phyloP scores from a whole-genome alignment of 2,329 filamentous ascomycete genomes.

The Fusarium virguliforme region DNA sequence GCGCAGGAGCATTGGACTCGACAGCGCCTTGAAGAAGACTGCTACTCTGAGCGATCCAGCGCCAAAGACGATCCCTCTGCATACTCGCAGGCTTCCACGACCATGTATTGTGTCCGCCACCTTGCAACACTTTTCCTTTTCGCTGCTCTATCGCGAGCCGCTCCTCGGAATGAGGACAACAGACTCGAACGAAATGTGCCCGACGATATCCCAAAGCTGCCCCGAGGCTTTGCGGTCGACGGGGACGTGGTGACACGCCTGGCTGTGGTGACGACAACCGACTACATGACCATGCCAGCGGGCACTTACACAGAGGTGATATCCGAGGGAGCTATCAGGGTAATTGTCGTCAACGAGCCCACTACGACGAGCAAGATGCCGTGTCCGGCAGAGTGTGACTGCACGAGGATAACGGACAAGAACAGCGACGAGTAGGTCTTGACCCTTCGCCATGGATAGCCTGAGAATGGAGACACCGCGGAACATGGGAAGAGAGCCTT shows the following conservation, averaged over 20 bases:
- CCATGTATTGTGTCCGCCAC: conserved; percentile 12
- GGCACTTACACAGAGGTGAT: conserved; percentile 49
- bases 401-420: conserved; percentile 49
- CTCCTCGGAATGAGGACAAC: conserved; percentile 13
- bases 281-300: conserved; percentile 49
- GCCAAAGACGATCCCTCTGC: not conserved
- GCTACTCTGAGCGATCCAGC: not conserved
- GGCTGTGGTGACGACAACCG: conserved; percentile 16
- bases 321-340: conserved; percentile 29
- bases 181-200: not conserved
- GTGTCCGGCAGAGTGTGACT: conserved; percentile 49
- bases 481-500: not conserved
- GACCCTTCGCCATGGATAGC: not conserved
- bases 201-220: not conserved
- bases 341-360: conserved; percentile 43
- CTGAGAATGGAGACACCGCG: not conserved
- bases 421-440: conserved; percentile 46
- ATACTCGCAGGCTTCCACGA: not conserved
- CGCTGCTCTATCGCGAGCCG: not conserved
- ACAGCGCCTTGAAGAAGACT: not conserved
- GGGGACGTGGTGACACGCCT: not conserved
- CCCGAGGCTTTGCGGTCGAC: not conserved
- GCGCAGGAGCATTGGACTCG: not conserved
- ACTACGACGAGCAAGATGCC: conserved; percentile 23
- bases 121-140: conserved; percentile 17